Evolutionary conservation across 1,284 basidiomycete genomes (phyloP).

Genomic region (Leccinum fuscescens): DNA sequence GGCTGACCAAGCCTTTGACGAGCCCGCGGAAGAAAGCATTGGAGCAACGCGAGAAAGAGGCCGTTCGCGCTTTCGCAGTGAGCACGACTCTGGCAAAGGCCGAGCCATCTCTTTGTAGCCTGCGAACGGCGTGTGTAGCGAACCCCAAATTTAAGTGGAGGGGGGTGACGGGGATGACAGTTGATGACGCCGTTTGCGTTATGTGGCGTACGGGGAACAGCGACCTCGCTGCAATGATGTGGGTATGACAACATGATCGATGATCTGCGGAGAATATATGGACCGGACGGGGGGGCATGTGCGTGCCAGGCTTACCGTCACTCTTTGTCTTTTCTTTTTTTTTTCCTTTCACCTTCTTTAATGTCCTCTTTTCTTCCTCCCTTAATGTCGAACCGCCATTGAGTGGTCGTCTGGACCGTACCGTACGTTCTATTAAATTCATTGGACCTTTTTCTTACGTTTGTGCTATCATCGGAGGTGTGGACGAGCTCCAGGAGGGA

Average conservation of each 20-base stretch:
- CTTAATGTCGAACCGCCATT: constrained; percentile 9
- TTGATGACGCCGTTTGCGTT: constrained; percentile 34
- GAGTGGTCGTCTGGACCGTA: constrained; percentile 17
- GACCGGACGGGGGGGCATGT: constrained; percentile 8
- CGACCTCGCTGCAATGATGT: constrained; percentile 35
- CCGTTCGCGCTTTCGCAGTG: constrained; percentile 56
- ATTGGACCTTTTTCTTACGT: constrained; percentile 20
- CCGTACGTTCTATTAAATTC: constrained; percentile 19
- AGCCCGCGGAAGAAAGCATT: constrained; percentile 48
- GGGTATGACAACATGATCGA: constrained; percentile 31
- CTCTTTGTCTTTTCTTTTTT: constrained; percentile 4
- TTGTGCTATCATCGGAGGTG: constrained; percentile 10
- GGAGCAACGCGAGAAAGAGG: constrained; percentile 54
- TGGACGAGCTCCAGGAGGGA: constrained; percentile 1
- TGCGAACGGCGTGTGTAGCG: constrained; percentile 28
- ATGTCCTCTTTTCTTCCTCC: constrained; percentile 10
- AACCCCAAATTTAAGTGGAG: constrained; percentile 24
- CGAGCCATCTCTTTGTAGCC: constrained; percentile 76
- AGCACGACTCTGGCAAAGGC: constrained; percentile 58
- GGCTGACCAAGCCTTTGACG: constrained; percentile 69
- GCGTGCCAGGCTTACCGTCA: constrained; percentile 6
- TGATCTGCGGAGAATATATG: constrained; percentile 28
- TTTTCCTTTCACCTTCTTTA: constrained; percentile 6
- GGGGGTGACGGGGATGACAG: constrained; percentile 16
- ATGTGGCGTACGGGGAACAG: constrained; percentile 31